phyloP scores from a whole-genome alignment of 495 filamentous ascomycete species.

The Trichocladium uniseriatum region DNA sequence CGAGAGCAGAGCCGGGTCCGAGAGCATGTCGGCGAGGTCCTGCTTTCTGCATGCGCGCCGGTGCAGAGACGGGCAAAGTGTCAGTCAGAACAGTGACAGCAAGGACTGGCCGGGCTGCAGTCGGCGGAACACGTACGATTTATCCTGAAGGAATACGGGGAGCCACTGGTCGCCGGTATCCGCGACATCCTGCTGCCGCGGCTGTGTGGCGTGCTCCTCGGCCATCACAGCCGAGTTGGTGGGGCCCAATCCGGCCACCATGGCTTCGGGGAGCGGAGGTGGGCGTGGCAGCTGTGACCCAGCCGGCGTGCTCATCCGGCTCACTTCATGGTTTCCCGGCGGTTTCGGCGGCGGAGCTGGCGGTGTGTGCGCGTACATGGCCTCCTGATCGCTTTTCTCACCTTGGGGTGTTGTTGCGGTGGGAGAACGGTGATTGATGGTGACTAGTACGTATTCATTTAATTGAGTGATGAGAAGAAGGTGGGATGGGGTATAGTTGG shows the following conservation, averaged over 20 bases:
- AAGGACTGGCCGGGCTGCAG: not conserved
- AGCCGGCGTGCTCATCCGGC: conserved; percentile 53
- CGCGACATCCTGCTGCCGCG: conserved; percentile 20
- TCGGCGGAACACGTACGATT: conserved; percentile 48
- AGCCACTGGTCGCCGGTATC: conserved; percentile 56
- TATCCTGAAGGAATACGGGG: conserved; percentile 60
- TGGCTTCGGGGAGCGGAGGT: conserved; percentile 31
- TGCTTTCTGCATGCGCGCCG: conserved; percentile 30
- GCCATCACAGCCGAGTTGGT: conserved; percentile 14
- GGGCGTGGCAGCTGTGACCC: conserved; percentile 34
- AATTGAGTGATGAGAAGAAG: too few species aligned
- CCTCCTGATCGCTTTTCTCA: not conserved
- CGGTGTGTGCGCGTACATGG: conserved; percentile 43
- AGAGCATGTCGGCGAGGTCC: conserved; percentile 60
- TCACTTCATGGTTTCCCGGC: conserved; percentile 52
- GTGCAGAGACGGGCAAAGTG: not conserved
- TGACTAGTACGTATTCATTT: not conserved
- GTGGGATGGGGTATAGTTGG: too few species aligned
- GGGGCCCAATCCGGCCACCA: conserved; percentile 13
- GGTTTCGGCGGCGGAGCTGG: conserved; percentile 68
- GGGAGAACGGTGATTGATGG: too few species aligned
- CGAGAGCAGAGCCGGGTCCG: conserved; percentile 48
- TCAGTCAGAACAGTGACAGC: too few species aligned
- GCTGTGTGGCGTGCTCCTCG: not conserved
- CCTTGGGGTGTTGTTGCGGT: not conserved